Evolutionary conservation across 1,139 yeast genomes (phyloP).

Genomic region (Geotrichum cucujoidarum): DNA sequence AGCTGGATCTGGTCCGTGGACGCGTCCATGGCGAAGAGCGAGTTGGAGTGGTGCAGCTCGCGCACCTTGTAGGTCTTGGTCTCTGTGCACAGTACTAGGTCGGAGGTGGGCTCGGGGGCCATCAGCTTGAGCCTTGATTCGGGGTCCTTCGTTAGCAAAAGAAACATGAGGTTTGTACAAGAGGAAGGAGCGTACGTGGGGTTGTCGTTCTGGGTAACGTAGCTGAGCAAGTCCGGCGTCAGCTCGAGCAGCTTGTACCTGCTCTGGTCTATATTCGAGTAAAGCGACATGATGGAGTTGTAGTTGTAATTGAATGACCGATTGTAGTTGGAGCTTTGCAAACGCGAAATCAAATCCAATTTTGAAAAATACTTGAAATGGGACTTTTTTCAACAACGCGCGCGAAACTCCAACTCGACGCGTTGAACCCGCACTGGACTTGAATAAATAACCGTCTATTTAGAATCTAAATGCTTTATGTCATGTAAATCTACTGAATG

Average conservation of each 20-base stretch:
- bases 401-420: not conserved
- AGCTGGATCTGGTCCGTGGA: slow-evolving; percentile 30
- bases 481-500: slow-evolving; percentile 3
- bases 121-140: slow-evolving; percentile 39
- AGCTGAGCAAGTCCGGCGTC: slow-evolving; percentile 14
- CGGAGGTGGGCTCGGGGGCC: slow-evolving; percentile 37
- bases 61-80: slow-evolving; percentile 58
- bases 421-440: too few relatives aligned
- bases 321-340: too few relatives aligned
- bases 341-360: not conserved
- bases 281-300: slow-evolving; percentile 15
- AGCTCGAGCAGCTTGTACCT: slow-evolving; percentile 17
- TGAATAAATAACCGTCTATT: not conserved
- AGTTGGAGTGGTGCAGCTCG: slow-evolving; percentile 83
- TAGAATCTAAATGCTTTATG: not conserved
- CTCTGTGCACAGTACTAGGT: slow-evolving; percentile 60
- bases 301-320: too few relatives aligned
- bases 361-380: not conserved
- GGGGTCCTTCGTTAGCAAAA: not conserved
- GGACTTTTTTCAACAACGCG: too few relatives aligned
- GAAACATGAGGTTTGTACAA: not conserved
- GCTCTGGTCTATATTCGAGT: slow-evolving; percentile 17
- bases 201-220: slow-evolving; percentile 7
- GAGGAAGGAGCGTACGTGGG: slow-evolving; percentile 10
- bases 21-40: slow-evolving; percentile 47